Evolutionary conservation across 2,329 filamentous ascomycete species (phyloP), one percentile per base, ranked within the genome.

Genomic region (Aureobasidium mangrovei): DNA sequence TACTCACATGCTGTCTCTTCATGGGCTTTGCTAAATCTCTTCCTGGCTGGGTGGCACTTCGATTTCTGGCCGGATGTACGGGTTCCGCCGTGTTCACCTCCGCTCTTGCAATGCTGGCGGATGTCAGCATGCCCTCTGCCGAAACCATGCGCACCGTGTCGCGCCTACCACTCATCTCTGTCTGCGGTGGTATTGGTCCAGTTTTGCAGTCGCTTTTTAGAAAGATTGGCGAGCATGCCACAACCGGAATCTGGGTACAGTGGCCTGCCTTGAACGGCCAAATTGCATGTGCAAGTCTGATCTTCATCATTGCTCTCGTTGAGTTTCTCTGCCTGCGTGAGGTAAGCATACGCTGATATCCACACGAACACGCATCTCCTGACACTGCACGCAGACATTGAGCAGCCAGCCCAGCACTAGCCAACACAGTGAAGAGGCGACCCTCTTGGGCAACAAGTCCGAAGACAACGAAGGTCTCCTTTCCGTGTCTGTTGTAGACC

Each of bases 11-110:
- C 63, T 75, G 73, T 58, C 45, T 74, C 26, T 66, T 62, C 57
- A 75, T 74, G 70, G 72, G 73, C 9, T 75, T 76, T 55, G 73
- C 72, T 10, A 74, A 68, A 4, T 66, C 64, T 29, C 65, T 75
- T 24, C 61, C 66, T 6, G 67, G 64, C 47, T 75, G 74, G 57
- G 68, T 70, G 28, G 60, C 70, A 18, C 67, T 75, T 60, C 66
- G 73, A 32, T 74, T 73, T 57, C 58, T 73, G 28, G 69, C 71
- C 4, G 73, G 74, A 10, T 61, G 73, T 47, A 68, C 72, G 52
- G 71, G 72, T 57, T 72, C 72, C 7, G 70, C 72, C 0, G 68
- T 73, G 7, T 65, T 70, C n/a, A 72, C 74, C 31, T 70, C 72
- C 4, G 70, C 66, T 3, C 63, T 74, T 55, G 72, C 72, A 2